phyloP scores from a whole-genome alignment of 2,329 filamentous ascomycete species.

The Ascosphaera aggregata region DNA sequence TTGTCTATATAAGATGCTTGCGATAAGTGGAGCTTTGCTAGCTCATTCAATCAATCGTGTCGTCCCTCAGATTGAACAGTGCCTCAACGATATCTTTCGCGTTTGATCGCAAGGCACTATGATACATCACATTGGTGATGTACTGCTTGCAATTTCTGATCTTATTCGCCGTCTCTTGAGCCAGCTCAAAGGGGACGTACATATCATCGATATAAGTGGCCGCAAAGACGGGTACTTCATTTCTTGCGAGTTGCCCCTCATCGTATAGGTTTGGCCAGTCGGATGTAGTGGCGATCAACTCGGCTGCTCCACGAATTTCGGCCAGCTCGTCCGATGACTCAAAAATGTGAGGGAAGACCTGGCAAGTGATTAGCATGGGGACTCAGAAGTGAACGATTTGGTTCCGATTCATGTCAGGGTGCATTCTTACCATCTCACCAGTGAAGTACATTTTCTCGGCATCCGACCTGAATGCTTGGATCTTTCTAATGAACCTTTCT shows the following conservation, averaged over 20 bases:
- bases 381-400: background rate
- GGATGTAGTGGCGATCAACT: constrained; percentile 41
- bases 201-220: constrained; percentile 71
- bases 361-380: constrained; percentile 1
- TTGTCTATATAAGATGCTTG: no score
- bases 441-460: constrained; percentile 49
- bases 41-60: constrained; percentile 30
- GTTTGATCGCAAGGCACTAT: constrained; percentile 54
- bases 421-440: constrained; percentile 48
- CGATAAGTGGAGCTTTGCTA: no score
- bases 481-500: constrained; percentile 20
- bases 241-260: constrained; percentile 44
- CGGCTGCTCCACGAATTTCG: constrained; percentile 42
- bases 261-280: constrained; percentile 65
- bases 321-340: constrained; percentile 54
- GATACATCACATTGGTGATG: constrained; percentile 70
- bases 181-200: constrained; percentile 65
- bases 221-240: constrained; percentile 68
- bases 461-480: constrained; percentile 24
- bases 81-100: constrained; percentile 54
- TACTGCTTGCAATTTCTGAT: constrained; percentile 61
- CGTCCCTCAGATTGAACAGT: constrained; percentile 55
- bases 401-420: background rate
- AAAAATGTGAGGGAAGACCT: constrained; percentile 64
- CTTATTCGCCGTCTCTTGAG: constrained; percentile 46